A percentile compares a stretch with the other conserved stretches of the same genome.
Conservation (phyloP, 2,329 filamentous ascomycete genomes). For the Apiospora koreana region DNA sequence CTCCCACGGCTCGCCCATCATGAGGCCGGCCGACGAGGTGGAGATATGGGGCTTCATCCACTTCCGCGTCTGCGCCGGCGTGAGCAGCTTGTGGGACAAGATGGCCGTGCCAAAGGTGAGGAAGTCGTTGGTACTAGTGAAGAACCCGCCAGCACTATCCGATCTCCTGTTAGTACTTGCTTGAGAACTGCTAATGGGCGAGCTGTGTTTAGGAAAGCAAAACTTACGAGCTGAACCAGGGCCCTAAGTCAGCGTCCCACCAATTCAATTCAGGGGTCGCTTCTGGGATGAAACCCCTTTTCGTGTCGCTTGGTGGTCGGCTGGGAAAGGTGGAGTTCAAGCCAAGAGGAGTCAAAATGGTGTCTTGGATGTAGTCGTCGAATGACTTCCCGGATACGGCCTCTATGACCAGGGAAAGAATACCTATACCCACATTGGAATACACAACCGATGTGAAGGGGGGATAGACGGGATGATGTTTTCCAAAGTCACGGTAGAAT, state of each 20-base stretch:
- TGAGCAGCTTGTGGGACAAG: conserved; percentile 38
- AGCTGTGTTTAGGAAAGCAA: too few relatives aligned
- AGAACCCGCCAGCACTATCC: conserved; percentile 43
- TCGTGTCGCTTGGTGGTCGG: background rate
- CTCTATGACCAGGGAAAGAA: conserved; percentile 23
- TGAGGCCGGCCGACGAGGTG: conserved; percentile 37
- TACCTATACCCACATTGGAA: conserved; percentile 25
- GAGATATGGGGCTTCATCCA: conserved; percentile 45
- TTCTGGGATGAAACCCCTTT: conserved; percentile 25
- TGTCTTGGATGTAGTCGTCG: conserved; percentile 12
- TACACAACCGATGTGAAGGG: conserved; percentile 31
- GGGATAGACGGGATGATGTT: conserved; percentile 30
- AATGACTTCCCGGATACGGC: conserved; percentile 5
- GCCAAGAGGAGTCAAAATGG: conserved; percentile 24
- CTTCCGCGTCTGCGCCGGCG: conserved; percentile 36
- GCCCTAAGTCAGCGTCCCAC: background rate
- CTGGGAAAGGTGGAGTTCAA: conserved; percentile 16
- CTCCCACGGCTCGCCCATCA: conserved; percentile 48
- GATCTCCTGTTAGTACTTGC: background rate
- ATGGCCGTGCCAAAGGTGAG: conserved; percentile 44
- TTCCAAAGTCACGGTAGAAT: conserved; percentile 11
- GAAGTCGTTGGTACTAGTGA: conserved; percentile 44
- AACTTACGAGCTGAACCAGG: conserved; percentile 34
- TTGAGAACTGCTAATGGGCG: background rate
- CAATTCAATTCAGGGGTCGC: conserved; percentile 20